phyloP scores from a whole-genome alignment of 495 filamentous ascomycete genomes.

The Podospora sp. region DNA sequence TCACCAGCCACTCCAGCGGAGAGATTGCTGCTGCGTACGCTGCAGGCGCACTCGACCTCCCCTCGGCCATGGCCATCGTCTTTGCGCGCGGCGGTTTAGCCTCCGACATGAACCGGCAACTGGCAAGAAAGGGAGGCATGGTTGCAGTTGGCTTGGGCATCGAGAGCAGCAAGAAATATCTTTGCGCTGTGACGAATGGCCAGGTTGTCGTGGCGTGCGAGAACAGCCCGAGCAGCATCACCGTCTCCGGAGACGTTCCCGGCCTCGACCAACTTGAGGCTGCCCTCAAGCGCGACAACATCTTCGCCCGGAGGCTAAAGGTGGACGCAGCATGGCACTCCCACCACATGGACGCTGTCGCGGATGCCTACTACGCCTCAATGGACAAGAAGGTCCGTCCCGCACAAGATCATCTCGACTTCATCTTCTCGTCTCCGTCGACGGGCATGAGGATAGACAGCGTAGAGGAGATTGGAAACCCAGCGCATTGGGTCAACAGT shows the following conservation, averaged over 20 bases:
- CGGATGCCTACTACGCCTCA: slow-evolving; percentile 37
- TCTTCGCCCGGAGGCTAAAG: slow-evolving; percentile 41
- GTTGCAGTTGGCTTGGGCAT: slow-evolving; percentile 44
- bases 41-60: slow-evolving; percentile 44
- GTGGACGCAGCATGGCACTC: slow-evolving; percentile 51
- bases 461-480: slow-evolving; percentile 30
- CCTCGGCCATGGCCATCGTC: slow-evolving; percentile 52
- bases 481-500: slow-evolving; percentile 50
- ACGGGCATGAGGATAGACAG: slow-evolving; percentile 27
- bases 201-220: slow-evolving; percentile 47
- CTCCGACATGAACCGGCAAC: slow-evolving; percentile 32
- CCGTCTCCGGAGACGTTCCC: slow-evolving; percentile 45
- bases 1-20: slow-evolving; percentile 66
- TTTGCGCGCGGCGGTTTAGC: slow-evolving; percentile 37
- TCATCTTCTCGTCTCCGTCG: slow-evolving; percentile 31
- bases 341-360: slow-evolving; percentile 46
- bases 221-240: slow-evolving; percentile 52
- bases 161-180: slow-evolving; percentile 28
- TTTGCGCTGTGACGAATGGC: slow-evolving; percentile 29
- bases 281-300: slow-evolving; percentile 30
- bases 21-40: slow-evolving; percentile 61
- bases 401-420: slow-evolving; percentile 21
- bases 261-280: slow-evolving; percentile 41
- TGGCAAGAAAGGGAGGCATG: slow-evolving; percentile 43
- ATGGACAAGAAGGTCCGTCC: slow-evolving; percentile 32